Evolutionary conservation across 176 grass and related monocot genomes (phyloP), one percentile per base, ranked within the genome.

Genomic region (Avena eriantha): DNA sequence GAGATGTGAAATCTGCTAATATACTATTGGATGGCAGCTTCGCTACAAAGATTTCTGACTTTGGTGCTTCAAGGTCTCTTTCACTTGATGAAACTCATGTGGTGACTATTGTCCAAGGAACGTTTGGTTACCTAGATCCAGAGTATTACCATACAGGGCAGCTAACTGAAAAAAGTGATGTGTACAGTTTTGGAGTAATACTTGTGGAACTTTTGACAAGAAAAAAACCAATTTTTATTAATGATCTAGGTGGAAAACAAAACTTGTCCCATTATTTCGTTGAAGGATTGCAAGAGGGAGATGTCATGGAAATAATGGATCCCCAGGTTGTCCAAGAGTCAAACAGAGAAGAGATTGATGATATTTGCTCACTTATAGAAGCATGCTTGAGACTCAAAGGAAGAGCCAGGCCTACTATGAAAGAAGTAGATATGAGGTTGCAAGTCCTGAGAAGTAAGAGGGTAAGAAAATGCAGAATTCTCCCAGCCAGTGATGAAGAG

Each of bases 111-210:
- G 86, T 88, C 23, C 90, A 88, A 68, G 90, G 85, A 17, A 85
- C 85, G 8, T 71, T 88, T 57, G 90, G 90, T 6, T 91, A 91
- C 60, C 84, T 88, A 64, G 89, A 87, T 50, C 89, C 83, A 19
- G 69, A 90, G 51, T 86, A 90, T 70, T 87, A 82, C 82, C 22
- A 84, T 81, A 87, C 80, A 1, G 72, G 80, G 14, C 33, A 76
- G 18, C n/a, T 87, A 41, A 83, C 89, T 17, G 64, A 67, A 67
- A 67, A 67, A 29, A 67, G 31, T 67, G 64, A 67, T 67, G 64
- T 67, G 36, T 71, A 71, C 3, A 71, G 69, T 71, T 71, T 71
- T 71, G 69, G 69, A 13, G 36, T 71, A 71, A 70, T 71, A 45
- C 69, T 71, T 45, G 69, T 71, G 19, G 68, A 71, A 71, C 68